phyloP scores from a whole-genome alignment of 805 yeast species.

The Myxozyma geophila region DNA sequence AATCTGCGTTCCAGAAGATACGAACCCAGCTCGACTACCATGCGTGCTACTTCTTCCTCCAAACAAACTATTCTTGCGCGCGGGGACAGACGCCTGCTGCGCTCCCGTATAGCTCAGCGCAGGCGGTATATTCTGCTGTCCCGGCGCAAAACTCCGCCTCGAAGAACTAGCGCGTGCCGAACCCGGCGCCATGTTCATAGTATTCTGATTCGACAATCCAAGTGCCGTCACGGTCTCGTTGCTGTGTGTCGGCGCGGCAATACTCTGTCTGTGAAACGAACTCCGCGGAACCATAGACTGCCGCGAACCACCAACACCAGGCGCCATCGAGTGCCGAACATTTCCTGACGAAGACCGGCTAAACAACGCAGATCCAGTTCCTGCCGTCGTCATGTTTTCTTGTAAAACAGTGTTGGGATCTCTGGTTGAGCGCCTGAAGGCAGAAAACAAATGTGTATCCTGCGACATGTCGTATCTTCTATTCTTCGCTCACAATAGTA shows the following conservation, averaged over 20 bases:
- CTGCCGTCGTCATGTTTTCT: constrained; percentile 18
- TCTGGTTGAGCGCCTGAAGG: constrained; percentile 29
- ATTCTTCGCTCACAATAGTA: neutral
- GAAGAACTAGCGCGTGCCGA: constrained; percentile 28
- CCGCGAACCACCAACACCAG: constrained; percentile 17
- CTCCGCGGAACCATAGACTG: constrained; percentile 36
- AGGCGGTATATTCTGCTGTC: constrained; percentile 23
- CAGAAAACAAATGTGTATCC: constrained; percentile 34
- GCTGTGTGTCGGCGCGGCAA: constrained; percentile 22
- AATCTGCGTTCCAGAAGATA: constrained; percentile 18
- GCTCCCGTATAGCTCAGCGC: constrained; percentile 11
- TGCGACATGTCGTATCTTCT: constrained; percentile 24
- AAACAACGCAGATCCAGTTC: constrained; percentile 20
- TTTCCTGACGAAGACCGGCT: constrained; percentile 14
- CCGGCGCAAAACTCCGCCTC: constrained; percentile 27
- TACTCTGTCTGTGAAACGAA: constrained; percentile 31
- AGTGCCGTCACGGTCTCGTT: constrained; percentile 15
- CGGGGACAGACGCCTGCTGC: constrained; percentile 6
- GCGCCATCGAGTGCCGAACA: constrained; percentile 28
- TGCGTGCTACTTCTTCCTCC: constrained; percentile 7
- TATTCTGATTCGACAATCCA: constrained; percentile 24
- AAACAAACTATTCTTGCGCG: constrained; percentile 22
- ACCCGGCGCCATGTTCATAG: constrained; percentile 30
- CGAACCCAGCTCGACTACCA: constrained; percentile 29
- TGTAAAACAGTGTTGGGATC: constrained; percentile 13